Percentiles rank a stretch among this genome's conserved stretches.
Evolutionary conservation across 257 asterid genomes (phyloP).

Genomic region (Perilla frutescens): DNA sequence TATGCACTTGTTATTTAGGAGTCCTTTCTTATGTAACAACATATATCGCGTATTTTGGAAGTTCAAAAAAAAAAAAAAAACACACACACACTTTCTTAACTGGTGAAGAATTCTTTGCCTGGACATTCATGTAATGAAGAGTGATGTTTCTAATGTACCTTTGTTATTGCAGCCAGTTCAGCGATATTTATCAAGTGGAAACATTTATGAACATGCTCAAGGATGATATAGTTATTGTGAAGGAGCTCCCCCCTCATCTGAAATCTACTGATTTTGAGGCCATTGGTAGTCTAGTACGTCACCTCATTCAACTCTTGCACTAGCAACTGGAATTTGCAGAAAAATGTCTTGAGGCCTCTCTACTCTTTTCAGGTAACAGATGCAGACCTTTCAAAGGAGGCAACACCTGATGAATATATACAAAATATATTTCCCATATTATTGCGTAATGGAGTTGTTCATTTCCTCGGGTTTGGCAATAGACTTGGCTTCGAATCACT

Average conservation of each 20-base stretch:
- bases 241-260: conserved; percentile 74
- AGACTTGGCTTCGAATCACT: conserved; percentile 86
- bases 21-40: too few species aligned
- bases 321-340: background rate
- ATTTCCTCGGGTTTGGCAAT: conserved; percentile 94
- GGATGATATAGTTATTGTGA: conserved; percentile 67
- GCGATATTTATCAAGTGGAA: conserved; percentile 87
- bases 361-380: conserved; percentile 71
- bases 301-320: conserved; percentile 14
- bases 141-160: background rate
- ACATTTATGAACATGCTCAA: conserved; percentile 62
- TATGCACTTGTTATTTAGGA: background rate
- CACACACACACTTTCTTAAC: too few species aligned
- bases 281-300: conserved; percentile 79
- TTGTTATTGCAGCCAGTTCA: conserved; percentile 71
- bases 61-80: too few species aligned
- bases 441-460: conserved; percentile 69
- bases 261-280: conserved; percentile 68
- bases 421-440: conserved; percentile 67
- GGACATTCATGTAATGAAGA: too few species aligned
- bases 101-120: too few species aligned
- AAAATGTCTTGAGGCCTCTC: conserved; percentile 23
- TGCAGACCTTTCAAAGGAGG: conserved; percentile 90
- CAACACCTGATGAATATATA: conserved; percentile 75
- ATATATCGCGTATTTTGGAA: too few species aligned